Percentiles rank a stretch among this genome's conserved stretches.
These are phyloP conservation scores for Brassica nigra DNA, from an alignment of 345 rosid species.

Conservation along the genomic window DNA sequence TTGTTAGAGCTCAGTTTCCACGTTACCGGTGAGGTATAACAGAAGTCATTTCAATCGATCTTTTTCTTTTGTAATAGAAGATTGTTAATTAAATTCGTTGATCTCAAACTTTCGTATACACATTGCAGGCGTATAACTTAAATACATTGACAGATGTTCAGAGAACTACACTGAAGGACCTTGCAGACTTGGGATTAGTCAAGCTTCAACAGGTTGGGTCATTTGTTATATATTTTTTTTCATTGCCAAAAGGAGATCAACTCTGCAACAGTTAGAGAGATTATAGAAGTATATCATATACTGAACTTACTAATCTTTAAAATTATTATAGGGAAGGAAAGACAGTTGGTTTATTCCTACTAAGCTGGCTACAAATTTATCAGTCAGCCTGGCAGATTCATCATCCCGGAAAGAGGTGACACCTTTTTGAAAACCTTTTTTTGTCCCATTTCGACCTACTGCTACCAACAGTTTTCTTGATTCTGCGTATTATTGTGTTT, in stretches of 20 bases:
- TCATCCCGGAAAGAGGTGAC: constrained; percentile 79
- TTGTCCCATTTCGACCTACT: constrained; percentile 1
- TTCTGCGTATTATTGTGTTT: constrained; percentile 5
- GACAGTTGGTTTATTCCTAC: constrained; percentile 98
- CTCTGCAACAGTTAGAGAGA: constrained; percentile 7
- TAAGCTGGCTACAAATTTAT: constrained; percentile 83
- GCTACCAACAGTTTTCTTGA: constrained; percentile 10
- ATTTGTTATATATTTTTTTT: constrained; percentile 18
- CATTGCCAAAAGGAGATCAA: constrained; percentile 3
- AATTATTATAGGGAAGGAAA: constrained; percentile 71
- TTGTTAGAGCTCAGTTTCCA: constrained; percentile 98
- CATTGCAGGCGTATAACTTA: constrained; percentile 77
- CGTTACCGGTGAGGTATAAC: constrained; percentile 77
- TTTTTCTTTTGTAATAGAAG: constrained; percentile 7
- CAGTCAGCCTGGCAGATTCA: constrained; percentile 87
- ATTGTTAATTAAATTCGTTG: constrained; percentile 9
- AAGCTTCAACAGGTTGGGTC: constrained; percentile 89
- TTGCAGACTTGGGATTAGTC: constrained; percentile 92
- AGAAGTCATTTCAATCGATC: background rate
- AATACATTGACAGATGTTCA: constrained; percentile 85
- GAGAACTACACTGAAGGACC: constrained; percentile 68
- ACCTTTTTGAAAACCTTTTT: background rate
- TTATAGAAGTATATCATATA: constrained; percentile 3
- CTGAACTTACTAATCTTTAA: constrained; percentile 8
- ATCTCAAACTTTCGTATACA: constrained; percentile 5